These are phyloP conservation scores for Fragilariopsis cylindrus DNA, from an alignment of 108 stramenopile genomes.

Conservation along the genomic window DNA sequence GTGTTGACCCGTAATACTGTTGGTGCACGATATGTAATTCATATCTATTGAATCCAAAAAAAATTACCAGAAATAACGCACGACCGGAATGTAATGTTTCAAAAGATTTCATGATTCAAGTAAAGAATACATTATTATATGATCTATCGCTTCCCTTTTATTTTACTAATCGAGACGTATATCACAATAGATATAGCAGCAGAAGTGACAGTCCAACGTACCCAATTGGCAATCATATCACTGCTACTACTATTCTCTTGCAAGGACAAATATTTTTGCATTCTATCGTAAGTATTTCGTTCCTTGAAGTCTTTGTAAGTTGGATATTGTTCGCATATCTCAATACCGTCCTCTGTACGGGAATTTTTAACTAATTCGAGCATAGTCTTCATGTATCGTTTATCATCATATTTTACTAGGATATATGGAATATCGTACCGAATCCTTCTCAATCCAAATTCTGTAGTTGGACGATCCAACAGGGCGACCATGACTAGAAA, in stretches of 20 bases:
- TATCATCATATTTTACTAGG: neutral
- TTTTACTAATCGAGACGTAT: neutral
- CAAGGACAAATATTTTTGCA: neutral
- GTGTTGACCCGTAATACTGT: too few relatives aligned
- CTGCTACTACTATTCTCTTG: neutral
- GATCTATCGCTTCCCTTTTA: neutral
- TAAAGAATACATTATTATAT: too few relatives aligned
- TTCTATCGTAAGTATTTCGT: neutral
- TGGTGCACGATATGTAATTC: too few relatives aligned
- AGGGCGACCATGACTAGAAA: constrained; percentile 58
- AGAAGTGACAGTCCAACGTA: neutral
- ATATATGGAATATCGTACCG: constrained; percentile 15
- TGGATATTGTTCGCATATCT: neutral
- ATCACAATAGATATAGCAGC: neutral
- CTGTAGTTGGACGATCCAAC: constrained; percentile 42
- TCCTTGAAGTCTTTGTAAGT: neutral
- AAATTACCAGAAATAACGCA: too few relatives aligned
- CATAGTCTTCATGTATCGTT: constrained; percentile 6
- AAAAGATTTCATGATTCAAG: too few relatives aligned
- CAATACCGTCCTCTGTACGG: constrained; percentile 17
- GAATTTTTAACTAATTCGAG: constrained; percentile 25
- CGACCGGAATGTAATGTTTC: too few relatives aligned
- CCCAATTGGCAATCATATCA: neutral
- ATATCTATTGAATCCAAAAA: too few relatives aligned
- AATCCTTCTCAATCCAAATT: constrained; percentile 15